Base-by-base conservation (phyloP, 1,139 yeast genomes). In the Blastobotrys ciferrii region DNA sequence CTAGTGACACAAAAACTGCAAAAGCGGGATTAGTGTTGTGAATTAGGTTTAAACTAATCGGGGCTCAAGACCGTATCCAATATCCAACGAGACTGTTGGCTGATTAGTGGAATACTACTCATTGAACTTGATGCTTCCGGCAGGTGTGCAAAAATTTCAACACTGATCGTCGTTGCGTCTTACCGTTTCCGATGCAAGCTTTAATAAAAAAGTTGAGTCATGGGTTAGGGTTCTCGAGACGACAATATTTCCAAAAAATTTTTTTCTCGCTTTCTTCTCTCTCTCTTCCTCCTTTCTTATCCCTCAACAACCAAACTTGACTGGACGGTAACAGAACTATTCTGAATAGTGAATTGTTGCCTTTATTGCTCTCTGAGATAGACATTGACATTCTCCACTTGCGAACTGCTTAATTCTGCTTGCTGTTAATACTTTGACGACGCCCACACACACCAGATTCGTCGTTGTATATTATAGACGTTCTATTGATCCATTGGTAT, bases 241-340 rank as follows among this genome's bases (percentile, higher is more conserved):
- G 9, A 23, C 9, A 23, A 9, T 23, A 23, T 46, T 43, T 43
- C 7, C 4, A 23, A 28, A 33, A 25, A 4, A n/a, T 42, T 37
- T 19, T 30, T 32, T 23, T 38, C 17, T 32, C 19, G 31, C 15
- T 13, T 20, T 36, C 43, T 38, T 25, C 20, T 37, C 19, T 43
- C 42, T 44, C 42, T 44, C 44, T 47, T 47, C 30, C n/a, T n/a
- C n/a, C 15, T 47, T 43, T 36, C 37, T 35, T 42, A 32, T 32
- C 37, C 41, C 25, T 19, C 25, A 31, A 15, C 32, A 28, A 38
- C 15, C 20, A 38, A n/a, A 36, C n/a, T 32, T 13, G 15, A 20
- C 39, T 36, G 39, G 18, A 36, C 39, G 39, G 19, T 20, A 19
- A 36, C 28, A 20, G n/a, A n/a, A 36, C 39, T 36, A 15, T 20